A percentile compares a stretch with the other conserved stretches of the same genome.
phyloP scores from a whole-genome alignment of 2,329 filamentous ascomycete species.

The Cladosporium sp. region DNA sequence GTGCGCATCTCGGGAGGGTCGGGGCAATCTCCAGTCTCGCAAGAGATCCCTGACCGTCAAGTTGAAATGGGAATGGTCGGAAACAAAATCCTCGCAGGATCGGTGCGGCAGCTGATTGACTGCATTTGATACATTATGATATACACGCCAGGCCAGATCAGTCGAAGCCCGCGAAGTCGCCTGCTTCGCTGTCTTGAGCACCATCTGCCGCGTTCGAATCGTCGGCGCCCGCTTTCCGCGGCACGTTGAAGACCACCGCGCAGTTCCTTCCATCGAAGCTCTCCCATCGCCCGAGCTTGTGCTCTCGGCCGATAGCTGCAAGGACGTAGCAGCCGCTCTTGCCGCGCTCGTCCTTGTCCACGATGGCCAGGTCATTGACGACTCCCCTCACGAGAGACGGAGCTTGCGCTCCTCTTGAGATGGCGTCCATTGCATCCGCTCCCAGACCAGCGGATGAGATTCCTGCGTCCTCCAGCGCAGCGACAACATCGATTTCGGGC shows the following conservation, averaged over 20 bases:
- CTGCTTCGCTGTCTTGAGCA: background rate
- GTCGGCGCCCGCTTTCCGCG: slow-evolving; percentile 28
- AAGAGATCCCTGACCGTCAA: too few species aligned
- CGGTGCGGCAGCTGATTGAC: background rate
- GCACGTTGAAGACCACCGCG: slow-evolving; percentile 80
- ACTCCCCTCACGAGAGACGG: slow-evolving; percentile 58
- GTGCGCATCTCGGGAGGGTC: too few species aligned
- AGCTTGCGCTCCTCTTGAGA: slow-evolving; percentile 8
- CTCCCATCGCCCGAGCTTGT: slow-evolving; percentile 76
- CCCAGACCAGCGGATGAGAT: slow-evolving; percentile 14
- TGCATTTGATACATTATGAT: slow-evolving; percentile 7
- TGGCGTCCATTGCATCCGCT: slow-evolving; percentile 16
- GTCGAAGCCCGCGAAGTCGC: slow-evolving; percentile 15
- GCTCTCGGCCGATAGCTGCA: slow-evolving; percentile 80
- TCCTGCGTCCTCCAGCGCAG: slow-evolving; percentile 15
- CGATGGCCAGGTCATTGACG: slow-evolving; percentile 81
- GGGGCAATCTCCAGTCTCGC: too few species aligned
- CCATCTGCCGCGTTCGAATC: background rate
- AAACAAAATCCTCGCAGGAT: too few species aligned
- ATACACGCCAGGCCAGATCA: background rate
- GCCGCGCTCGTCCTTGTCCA: slow-evolving; percentile 74
- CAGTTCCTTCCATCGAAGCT: slow-evolving; percentile 63
- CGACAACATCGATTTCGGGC: slow-evolving; percentile 39
- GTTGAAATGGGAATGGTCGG: too few species aligned
- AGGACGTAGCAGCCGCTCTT: slow-evolving; percentile 72